Base-by-base conservation (phyloP, 306 rosid species). In the Luffa aegyptiaca region DNA sequence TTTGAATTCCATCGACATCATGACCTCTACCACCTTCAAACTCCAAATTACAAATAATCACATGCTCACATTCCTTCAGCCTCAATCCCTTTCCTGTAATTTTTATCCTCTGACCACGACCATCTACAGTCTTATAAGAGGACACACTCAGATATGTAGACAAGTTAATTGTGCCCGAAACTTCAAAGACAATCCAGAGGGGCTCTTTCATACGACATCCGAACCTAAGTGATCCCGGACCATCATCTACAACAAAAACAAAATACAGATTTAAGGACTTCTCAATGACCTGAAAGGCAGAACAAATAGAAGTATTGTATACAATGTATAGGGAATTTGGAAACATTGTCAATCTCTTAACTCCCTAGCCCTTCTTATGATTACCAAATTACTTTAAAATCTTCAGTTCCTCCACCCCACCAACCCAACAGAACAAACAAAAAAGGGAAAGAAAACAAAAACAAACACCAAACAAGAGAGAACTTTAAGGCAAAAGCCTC, bases 1-100 rank as follows among this genome's bases (percentile, higher is more conserved):
- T 96, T 86, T 96, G 99, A 85, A 96, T 93, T 69, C 82, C 99
- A 84, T 96, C 99, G 37, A 84, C 94, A 89, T 96, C 98, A 41
- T 86, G 87, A 3, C 99, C 99, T 87, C 93, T 89, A 17, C 99
- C 99, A 48, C 97, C 99, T 90, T 91, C 97, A 14, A 96, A 86
- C 92, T 88, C 97, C 71, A 96, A 80, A 84, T 96, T 93, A 89
- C 99, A 96, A n/a, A 96, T 72, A 59, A 96, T 96, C 3, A 93
- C 97, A 82, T 93, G 99, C 62, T 96, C 96, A 73, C 97, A 91
- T 83, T 91, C 96, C 89, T 96, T 96, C 75, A 96, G 79, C 84
- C 94, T 86, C 86, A 96, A 82, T 9, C 98, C 94, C 58, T 96
- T 91, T 79, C 99, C 97, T 0, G 91, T 84, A 45, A 96, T 84